phyloP scores from a whole-genome alignment of 2,329 filamentous ascomycete species.

The Penicillium thymicola region DNA sequence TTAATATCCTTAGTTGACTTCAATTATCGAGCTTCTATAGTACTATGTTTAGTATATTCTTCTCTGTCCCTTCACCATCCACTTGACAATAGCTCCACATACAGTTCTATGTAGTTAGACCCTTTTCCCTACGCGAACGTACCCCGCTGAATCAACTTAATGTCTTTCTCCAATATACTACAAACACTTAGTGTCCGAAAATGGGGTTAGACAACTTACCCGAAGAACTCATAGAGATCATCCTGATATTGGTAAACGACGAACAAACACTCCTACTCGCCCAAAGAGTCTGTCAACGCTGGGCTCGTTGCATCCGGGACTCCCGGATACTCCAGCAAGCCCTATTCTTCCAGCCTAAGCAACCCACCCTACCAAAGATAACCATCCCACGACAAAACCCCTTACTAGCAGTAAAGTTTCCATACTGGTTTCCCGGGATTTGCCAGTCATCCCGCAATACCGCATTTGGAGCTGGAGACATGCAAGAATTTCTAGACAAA shows the following conservation, averaged over 20 bases:
- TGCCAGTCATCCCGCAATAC: no score
- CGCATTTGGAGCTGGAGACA: no score
- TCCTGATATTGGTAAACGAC: not conserved
- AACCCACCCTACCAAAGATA: not conserved
- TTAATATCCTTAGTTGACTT: not conserved
- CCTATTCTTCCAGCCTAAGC: no score
- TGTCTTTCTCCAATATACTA: not conserved
- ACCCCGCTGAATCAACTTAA: no score
- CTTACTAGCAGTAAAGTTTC: not conserved
- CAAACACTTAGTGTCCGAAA: not conserved
- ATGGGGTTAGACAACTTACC: not conserved
- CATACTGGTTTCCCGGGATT: no score
- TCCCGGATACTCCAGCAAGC: no score
- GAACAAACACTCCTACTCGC: not conserved
- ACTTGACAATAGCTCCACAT: not conserved
- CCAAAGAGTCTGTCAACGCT: not conserved
- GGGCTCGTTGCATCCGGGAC: no score
- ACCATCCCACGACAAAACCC: not conserved
- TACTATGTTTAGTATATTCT: no score
- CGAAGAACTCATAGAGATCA: not conserved
- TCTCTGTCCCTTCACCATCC: not conserved
- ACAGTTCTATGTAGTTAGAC: not conserved
- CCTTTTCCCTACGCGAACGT: not conserved
- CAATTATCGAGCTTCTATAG: not conserved
- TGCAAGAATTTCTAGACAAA: no score